Base-by-base conservation (phyloP, 768 basidiomycete genomes). In the Lenzites betulinus region DNA sequence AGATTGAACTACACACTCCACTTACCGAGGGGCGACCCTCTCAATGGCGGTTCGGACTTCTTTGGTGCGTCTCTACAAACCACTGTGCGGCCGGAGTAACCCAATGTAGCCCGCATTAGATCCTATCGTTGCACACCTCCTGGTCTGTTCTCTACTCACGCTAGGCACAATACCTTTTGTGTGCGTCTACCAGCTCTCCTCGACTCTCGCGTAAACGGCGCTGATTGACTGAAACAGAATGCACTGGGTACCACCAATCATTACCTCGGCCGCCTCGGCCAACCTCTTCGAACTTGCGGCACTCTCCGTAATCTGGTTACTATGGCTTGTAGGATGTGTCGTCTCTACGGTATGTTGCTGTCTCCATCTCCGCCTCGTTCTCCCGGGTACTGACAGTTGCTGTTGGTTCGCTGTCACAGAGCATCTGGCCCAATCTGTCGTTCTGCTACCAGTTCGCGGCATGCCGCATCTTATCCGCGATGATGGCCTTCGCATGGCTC, bases 221-320 rank as follows among this genome's bases (percentile, higher is more conserved):
- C 43, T 23, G 7, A 50, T 33, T 8, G 3, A 5, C 2, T 20
- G n/a, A 13, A 18, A 33, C 35, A 65, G 64, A 15, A 52, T 65
- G 60, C 54, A 76, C 79, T 54, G 89, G 90, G 66, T 78, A 79
- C 62, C 79, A 81, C 38, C 77, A 76, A 57, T 71, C 23, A 43
- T 46, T 25, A 52, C 33, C 8, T 58, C 54, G 28, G 44, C 46
- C 13, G 43, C 59, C 12, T 58, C 51, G 13, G 51, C 52, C 36
- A 63, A 66, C 47, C 54, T 62, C 16, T 56, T 67, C 36, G 72
- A 73, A 49, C 53, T 68, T 36, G 52, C 58, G 11, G 64, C 60
- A 13, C 63, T 69, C 16, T 46, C 56, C 16, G 33, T 69, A 16
- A 61, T 73, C 13, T 71, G 69, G 67, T 46, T 73, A 5, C 47